phyloP scores from a whole-genome alignment of 306 rosid genomes.

The Alnus rubra region DNA sequence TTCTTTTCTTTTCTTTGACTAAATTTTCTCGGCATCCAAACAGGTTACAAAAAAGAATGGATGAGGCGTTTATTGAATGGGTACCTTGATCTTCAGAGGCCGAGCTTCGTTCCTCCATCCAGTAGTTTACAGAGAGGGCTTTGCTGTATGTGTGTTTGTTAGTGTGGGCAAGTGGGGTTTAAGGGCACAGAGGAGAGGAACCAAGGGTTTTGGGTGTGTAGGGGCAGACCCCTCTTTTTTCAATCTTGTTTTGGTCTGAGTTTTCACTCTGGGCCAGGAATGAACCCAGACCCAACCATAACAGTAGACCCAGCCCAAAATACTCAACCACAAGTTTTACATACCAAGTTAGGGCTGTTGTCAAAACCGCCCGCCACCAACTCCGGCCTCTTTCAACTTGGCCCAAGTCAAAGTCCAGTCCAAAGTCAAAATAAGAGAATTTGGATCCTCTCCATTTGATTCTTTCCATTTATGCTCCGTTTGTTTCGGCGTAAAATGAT shows the following conservation, averaged over 20 bases:
- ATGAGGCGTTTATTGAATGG: not conserved
- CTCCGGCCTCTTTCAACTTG: too few relatives aligned
- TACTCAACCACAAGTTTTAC: too few relatives aligned
- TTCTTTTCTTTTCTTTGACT: not conserved
- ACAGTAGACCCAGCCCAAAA: not conserved
- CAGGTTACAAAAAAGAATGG: not conserved
- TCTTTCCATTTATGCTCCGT: too few relatives aligned
- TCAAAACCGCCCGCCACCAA: too few relatives aligned
- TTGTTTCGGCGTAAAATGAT: too few relatives aligned
- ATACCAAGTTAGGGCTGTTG: too few relatives aligned
- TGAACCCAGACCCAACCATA: not conserved
- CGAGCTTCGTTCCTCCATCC: constrained; percentile 20
- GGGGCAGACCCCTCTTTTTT: too few relatives aligned
- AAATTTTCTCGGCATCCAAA: not conserved
- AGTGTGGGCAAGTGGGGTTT: not conserved
- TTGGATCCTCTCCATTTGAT: too few relatives aligned
- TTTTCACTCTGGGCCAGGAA: too few relatives aligned
- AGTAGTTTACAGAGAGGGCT: not conserved
- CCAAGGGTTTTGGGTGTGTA: not conserved
- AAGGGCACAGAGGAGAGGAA: not conserved
- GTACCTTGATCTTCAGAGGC: constrained; percentile 11
- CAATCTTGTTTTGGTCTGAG: too few relatives aligned
- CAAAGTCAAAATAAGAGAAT: too few relatives aligned
- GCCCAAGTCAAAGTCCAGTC: too few relatives aligned
- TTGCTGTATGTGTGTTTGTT: not conserved